These are phyloP conservation scores for Tulasnella sp. DNA, from an alignment of 768 basidiomycete genomes.

Conservation along the genomic window DNA sequence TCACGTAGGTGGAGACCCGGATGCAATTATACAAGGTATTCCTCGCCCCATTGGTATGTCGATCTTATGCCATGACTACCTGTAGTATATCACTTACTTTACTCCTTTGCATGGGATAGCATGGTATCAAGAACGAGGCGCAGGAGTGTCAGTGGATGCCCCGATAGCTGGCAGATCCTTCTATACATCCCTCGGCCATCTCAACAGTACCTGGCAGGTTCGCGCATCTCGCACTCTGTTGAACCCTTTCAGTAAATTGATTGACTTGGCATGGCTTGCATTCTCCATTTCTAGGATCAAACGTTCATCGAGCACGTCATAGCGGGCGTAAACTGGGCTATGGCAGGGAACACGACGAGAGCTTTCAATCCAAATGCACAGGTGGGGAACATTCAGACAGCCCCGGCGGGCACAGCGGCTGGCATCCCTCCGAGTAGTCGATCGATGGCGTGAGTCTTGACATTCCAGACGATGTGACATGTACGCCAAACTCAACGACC, in stretches of 20 bases:
- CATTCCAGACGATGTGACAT: too few species aligned
- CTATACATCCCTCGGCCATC: constrained; percentile 74
- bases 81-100: not conserved
- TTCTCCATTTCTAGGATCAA: constrained; percentile 39
- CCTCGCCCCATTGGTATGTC: constrained; percentile 67
- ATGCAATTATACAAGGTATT: constrained; percentile 46
- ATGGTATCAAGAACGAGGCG: constrained; percentile 73
- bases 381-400: constrained; percentile 40
- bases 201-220: constrained; percentile 68
- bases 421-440: too few species aligned
- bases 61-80: not conserved
- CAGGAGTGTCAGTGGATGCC: constrained; percentile 43
- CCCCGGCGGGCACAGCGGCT: too few species aligned
- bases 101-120: constrained; percentile 34
- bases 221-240: constrained; percentile 20
- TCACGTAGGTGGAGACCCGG: constrained; percentile 32
- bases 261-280: not conserved
- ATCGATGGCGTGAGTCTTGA: too few species aligned
- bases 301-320: constrained; percentile 63
- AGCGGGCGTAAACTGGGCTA: constrained; percentile 62
- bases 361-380: constrained; percentile 49
- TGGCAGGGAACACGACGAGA: constrained; percentile 54
- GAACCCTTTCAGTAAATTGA: not conserved
- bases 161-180: constrained; percentile 59
- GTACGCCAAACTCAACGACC: too few species aligned